These are phyloP conservation scores for Spirogloea muscicola DNA, from an alignment of 139 green algal species.

Conservation along the genomic window DNA sequence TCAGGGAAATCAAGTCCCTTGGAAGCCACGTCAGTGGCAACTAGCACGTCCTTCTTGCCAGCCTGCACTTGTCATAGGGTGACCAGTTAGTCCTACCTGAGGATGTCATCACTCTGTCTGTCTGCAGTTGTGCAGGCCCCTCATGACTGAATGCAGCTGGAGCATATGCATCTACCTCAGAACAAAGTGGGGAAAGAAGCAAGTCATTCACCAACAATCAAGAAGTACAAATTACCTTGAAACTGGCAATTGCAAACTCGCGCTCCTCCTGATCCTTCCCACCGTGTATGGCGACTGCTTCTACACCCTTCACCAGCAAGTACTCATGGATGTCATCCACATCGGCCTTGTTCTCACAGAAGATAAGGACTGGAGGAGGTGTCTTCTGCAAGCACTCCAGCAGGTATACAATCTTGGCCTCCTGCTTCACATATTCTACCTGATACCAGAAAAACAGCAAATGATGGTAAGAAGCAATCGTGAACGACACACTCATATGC, in stretches of 20 bases:
- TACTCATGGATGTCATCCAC: constrained; percentile 96
- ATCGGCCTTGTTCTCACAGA: constrained; percentile 96
- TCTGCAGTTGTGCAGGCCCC: no score
- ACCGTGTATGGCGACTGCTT: constrained; percentile 93
- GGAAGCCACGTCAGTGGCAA: constrained; percentile 93
- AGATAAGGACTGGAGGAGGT: constrained; percentile 91
- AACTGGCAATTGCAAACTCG: constrained; percentile 73
- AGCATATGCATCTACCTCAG: no score
- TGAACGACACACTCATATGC: no score
- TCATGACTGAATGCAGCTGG: no score
- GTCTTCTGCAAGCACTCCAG: constrained; percentile 97
- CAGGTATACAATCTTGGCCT: constrained; percentile 91
- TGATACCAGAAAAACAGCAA: no score
- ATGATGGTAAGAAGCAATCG: no score
- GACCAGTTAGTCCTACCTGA: no score
- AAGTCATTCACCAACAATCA: no score
- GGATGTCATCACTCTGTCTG: no score
- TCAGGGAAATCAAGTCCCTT: constrained; percentile 81
- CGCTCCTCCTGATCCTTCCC: constrained; percentile 95
- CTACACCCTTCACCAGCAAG: constrained; percentile 74
- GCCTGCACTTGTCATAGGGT: no score
- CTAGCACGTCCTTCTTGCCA: constrained; percentile 84
- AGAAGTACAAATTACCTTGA: no score
- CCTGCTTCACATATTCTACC: constrained; percentile 98
- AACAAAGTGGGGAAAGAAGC: no score